These are phyloP conservation scores for Magnusiomyces sp. DNA, from an alignment of 1,139 yeast species.

Conservation along the genomic window DNA sequence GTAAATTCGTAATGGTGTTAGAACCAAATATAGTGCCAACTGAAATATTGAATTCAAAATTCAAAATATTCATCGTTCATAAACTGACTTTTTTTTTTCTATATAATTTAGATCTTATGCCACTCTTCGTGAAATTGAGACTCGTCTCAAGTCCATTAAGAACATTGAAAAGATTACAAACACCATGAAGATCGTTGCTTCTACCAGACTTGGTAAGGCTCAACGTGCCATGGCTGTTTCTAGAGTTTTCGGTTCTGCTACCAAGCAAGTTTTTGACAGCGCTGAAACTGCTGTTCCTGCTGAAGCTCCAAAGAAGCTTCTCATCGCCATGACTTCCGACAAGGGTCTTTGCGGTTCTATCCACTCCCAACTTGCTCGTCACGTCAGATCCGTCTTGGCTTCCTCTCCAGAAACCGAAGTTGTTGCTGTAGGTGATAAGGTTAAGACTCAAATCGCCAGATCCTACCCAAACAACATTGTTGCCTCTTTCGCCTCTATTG, in stretches of 20 bases:
- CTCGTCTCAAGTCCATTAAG: conserved; percentile 94
- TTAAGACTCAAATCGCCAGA: conserved; percentile 81
- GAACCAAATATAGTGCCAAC: no score
- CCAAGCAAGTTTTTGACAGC: conserved; percentile 66
- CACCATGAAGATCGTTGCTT: conserved; percentile 99
- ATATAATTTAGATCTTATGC: conserved; percentile 94
- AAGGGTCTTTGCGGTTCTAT: conserved; percentile 98
- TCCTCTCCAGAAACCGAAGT: conserved; percentile 66
- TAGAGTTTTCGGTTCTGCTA: conserved; percentile 75
- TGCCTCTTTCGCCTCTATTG: conserved; percentile 79
- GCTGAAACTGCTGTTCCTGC: conserved; percentile 62
- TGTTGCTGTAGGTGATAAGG: conserved; percentile 90
- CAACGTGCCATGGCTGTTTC: conserved; percentile 91
- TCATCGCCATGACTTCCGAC: conserved; percentile 88
- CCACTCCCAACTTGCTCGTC: conserved; percentile 88
- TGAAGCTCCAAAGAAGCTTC: conserved; percentile 45
- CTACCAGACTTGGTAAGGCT: conserved; percentile 92
- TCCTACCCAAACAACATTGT: conserved; percentile 61
- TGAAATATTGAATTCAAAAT: no score
- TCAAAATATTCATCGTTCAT: background rate
- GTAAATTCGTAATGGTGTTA: no score
- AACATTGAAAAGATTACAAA: conserved; percentile 98
- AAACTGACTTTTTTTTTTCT: conserved; percentile 1
- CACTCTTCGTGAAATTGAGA: conserved; percentile 96
- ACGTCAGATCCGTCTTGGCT: conserved; percentile 62